Base-by-base conservation (phyloP, 176 grass and related monocot genomes). In the Alopecurus myosuroides region DNA sequence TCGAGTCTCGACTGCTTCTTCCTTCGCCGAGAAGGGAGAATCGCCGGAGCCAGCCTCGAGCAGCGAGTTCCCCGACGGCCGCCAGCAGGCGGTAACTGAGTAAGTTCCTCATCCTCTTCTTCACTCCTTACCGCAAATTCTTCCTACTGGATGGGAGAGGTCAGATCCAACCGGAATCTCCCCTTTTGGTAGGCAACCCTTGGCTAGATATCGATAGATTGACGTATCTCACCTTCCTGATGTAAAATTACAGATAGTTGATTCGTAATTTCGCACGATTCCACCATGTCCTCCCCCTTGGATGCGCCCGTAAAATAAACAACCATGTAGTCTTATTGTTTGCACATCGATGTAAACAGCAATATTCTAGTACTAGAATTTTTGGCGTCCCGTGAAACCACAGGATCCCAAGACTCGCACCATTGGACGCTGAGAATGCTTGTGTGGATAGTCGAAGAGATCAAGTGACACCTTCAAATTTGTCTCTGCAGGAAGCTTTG, bases 401-500 rank as follows among this genome's bases (percentile, higher is more conserved):
- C 6, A 40, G 31, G 67, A 29, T 51, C 66, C 14, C 63, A 28
- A 10, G 48, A 25, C 41, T 49, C 65, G 15, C 23, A 28, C 1
- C 46, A 4, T 0, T 68, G 1, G 6, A 18, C 14, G 49, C 4
- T 9, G 4, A 2, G 9, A 30, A 18, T 41, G 4, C 4, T 67
- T 85, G 15, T 77, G n/a, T 30, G 11, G 33, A 37, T 58, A 19
- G 35, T 70, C 19, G 37, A 11, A 57, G 26, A 70, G 48, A 71
- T 71, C 17, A 41, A 46, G 13, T 85, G 30, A 81, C 55, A 28
- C 29, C 33, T 74, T 41, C 36, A 9, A 10, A 37, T 60, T 77
- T 26, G 20, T 77, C 14, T 91, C 14, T 84, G 89, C 85, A 84
- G 85, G 48, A 41, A 84, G 58, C 45, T 58, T n/a, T 74, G 73